A percentile compares a stretch with the other conserved stretches of the same genome.
phyloP scores from a whole-genome alignment of 208 protist species.

The Tritrichomonas musculus region DNA sequence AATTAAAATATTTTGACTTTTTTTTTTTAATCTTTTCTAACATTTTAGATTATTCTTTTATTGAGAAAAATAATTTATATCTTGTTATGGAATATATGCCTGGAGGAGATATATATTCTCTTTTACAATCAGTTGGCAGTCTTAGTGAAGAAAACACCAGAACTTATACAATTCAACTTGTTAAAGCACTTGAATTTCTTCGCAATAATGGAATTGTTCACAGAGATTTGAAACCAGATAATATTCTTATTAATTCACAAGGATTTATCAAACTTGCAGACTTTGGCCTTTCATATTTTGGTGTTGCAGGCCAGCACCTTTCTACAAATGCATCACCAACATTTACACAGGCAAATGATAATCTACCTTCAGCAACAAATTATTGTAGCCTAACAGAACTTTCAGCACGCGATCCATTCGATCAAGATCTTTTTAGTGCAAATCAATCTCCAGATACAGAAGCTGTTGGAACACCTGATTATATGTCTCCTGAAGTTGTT shows the following conservation, averaged over 20 bases:
- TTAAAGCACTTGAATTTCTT: neutral
- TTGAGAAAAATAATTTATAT: conserved; percentile 57
- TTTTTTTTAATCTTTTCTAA: no score
- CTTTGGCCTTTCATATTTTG: neutral
- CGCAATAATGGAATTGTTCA: neutral
- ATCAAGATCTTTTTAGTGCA: no score
- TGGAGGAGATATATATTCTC: conserved; percentile 56
- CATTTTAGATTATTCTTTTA: neutral
- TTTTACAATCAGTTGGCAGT: neutral
- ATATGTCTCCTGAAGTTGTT: neutral
- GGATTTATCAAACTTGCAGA: neutral
- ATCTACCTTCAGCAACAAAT: no score
- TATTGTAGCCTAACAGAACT: no score
- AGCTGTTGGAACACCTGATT: neutral
- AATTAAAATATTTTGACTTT: no score
- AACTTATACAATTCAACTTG: neutral
- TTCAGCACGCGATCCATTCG: no score
- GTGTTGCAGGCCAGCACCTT: neutral
- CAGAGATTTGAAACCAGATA: neutral
- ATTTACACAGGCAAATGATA: no score
- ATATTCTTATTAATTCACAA: neutral
- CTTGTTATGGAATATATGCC: conserved; percentile 66
- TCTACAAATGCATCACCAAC: no score
- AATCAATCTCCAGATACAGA: neutral
- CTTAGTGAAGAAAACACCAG: neutral